These are phyloP conservation scores for Neurospora sp. DNA, from an alignment of 495 filamentous ascomycete genomes.

Conservation along the genomic window DNA sequence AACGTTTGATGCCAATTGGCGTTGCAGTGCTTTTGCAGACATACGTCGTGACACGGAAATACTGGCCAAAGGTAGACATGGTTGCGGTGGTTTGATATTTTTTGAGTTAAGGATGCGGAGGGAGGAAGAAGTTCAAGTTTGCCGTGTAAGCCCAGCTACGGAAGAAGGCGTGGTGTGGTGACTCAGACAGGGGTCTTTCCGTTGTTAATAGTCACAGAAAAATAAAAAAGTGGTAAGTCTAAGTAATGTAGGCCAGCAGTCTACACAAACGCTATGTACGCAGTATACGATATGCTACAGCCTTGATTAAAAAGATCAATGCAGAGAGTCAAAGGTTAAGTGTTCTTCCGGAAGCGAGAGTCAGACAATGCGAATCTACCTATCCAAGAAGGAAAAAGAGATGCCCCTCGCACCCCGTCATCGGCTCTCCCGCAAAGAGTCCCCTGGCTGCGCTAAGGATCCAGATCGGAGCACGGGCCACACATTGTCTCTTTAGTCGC, in stretches of 20 bases:
- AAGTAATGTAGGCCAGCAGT: background rate
- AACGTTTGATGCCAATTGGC: conserved; percentile 6
- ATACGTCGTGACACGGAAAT: conserved; percentile 80
- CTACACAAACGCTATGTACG: background rate
- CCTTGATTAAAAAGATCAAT: background rate
- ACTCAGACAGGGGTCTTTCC: background rate
- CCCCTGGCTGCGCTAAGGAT: background rate
- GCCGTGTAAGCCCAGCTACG: background rate
- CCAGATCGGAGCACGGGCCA: background rate
- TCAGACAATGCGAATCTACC: background rate
- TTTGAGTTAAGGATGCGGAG: background rate
- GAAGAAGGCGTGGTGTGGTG: background rate
- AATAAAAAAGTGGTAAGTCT: background rate
- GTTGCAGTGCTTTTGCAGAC: conserved; percentile 15
- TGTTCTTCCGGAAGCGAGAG: background rate
- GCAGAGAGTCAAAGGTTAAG: background rate
- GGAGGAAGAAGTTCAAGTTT: background rate
- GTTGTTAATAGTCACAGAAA: background rate
- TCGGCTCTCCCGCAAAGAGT: conserved; percentile 1
- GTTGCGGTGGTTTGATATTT: conserved; percentile 1
- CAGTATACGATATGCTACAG: background rate
- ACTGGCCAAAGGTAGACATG: conserved; percentile 89
- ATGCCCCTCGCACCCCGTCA: conserved; percentile 13
- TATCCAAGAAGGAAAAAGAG: background rate
- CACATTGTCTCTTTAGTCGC: background rate